Evolutionary conservation across 2,329 filamentous ascomycete genomes (phyloP).

Genomic region (Ceratocystis ficicola): DNA sequence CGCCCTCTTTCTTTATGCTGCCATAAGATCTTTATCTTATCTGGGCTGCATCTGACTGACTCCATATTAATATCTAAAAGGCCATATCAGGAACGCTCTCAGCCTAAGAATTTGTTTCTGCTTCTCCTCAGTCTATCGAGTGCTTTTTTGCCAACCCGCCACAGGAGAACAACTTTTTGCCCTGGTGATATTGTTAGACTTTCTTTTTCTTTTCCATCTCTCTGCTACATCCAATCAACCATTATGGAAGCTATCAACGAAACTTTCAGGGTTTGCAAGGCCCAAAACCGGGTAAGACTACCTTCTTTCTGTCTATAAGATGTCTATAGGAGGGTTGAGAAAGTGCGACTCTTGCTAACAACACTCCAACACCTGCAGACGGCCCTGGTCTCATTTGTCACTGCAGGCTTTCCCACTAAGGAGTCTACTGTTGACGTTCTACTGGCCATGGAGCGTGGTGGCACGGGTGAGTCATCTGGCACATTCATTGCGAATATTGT

Average conservation of each 20-base stretch:
- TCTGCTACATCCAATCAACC: slow-evolving; percentile 16
- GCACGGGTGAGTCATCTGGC: slow-evolving; percentile 43
- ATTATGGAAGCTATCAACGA: slow-evolving; percentile 47
- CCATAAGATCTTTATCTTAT: slow-evolving; percentile 13
- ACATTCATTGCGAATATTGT: slow-evolving; percentile 39
- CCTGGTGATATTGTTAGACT: not conserved
- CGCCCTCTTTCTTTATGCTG: not conserved
- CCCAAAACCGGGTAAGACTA: slow-evolving; percentile 42
- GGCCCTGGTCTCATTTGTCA: slow-evolving; percentile 91
- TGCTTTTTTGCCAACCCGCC: not conserved
- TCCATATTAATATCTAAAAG: not conserved
- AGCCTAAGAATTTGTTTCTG: not conserved
- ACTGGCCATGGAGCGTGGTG: slow-evolving; percentile 81
- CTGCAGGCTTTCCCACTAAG: slow-evolving; percentile 78
- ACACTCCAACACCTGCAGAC: slow-evolving; percentile 37
- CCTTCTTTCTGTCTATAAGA: not conserved
- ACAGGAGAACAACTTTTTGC: not conserved
- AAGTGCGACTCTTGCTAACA: not conserved
- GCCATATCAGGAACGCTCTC: not conserved
- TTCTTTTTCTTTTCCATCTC: not conserved
- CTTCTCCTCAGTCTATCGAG: not conserved
- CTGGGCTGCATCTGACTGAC: slow-evolving; percentile 1
- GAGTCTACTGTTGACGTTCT: slow-evolving; percentile 73
- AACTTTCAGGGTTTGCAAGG: slow-evolving; percentile 49
- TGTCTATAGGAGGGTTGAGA: not conserved